These are phyloP conservation scores for Tylopilus rubrobrunneus DNA, from an alignment of 768 basidiomycete genomes.

Conservation along the genomic window DNA sequence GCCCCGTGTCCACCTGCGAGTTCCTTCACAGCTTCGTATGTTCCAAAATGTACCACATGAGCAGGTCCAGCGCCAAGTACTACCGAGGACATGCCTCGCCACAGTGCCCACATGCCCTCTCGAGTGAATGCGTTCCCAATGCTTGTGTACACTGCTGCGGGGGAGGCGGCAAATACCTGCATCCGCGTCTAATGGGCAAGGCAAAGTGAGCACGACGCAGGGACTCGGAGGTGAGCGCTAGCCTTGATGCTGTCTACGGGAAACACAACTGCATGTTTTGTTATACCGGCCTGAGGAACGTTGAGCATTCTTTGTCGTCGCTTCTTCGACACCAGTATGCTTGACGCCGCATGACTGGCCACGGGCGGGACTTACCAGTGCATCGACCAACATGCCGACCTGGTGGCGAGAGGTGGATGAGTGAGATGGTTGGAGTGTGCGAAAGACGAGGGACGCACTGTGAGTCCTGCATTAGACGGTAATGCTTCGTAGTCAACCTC, in stretches of 20 bases:
- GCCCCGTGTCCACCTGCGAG: slow-evolving; percentile 76
- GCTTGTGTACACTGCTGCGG: slow-evolving; percentile 81
- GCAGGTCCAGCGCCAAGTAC: slow-evolving; percentile 97
- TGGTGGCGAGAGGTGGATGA: slow-evolving; percentile 26
- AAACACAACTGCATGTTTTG: slow-evolving; percentile 98
- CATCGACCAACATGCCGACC: slow-evolving; percentile 98
- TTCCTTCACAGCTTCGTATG: slow-evolving; percentile 93
- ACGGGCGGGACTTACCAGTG: slow-evolving; percentile 60
- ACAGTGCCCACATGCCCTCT: slow-evolving; percentile 86
- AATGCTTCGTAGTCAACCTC: slow-evolving; percentile 64
- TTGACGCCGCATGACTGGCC: too few species aligned
- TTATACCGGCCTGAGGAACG: slow-evolving; percentile 23
- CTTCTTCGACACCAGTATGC: too few species aligned
- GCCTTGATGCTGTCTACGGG: slow-evolving; percentile 99
- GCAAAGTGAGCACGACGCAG: slow-evolving; percentile 1
- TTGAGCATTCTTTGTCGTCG: too few species aligned
- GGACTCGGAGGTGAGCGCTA: slow-evolving; percentile 24
- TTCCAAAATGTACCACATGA: slow-evolving; percentile 97
- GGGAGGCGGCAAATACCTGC: slow-evolving; percentile 92
- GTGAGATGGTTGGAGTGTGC: slow-evolving; percentile 11
- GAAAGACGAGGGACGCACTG: slow-evolving; percentile 37
- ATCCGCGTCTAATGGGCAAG: slow-evolving; percentile 76
- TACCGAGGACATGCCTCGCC: slow-evolving; percentile 95
- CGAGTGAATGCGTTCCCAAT: slow-evolving; percentile 88
- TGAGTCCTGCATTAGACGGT: slow-evolving; percentile 75